Percentiles rank a stretch among this genome's conserved stretches.
Evolutionary conservation across 176 grass and related monocot genomes (phyloP).

Genomic region (Carex scoparia): DNA sequence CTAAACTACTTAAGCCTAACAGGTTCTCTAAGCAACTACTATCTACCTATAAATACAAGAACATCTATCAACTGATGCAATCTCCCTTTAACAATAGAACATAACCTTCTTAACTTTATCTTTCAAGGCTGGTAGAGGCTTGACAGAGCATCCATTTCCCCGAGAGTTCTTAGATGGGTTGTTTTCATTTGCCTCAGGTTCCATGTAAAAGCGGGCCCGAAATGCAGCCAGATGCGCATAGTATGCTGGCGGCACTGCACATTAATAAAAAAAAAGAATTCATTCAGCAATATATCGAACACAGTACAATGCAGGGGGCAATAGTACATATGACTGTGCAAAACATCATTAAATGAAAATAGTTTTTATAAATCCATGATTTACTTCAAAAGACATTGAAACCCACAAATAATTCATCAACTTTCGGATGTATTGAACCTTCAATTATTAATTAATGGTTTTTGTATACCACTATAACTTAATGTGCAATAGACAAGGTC

Average conservation of each 20-base stretch:
- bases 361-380: background rate
- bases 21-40: conserved; percentile 13
- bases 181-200: conserved; percentile 63
- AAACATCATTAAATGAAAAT: background rate
- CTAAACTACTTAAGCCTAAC: conserved; percentile 2
- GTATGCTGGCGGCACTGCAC: conserved; percentile 92
- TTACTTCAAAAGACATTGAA: background rate
- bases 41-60: conserved; percentile 48
- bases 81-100: conserved; percentile 84
- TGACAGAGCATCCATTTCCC: conserved; percentile 55
- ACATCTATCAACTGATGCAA: conserved; percentile 43
- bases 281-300: background rate
- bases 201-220: conserved; percentile 93
- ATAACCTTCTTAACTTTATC: conserved; percentile 99
- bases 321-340: background rate
- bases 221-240: conserved; percentile 96
- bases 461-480: background rate
- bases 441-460: background rate
- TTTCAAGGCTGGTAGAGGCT: conserved; percentile 82
- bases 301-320: background rate
- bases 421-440: background rate
- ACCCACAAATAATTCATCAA: background rate
- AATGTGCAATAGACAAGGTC: background rate
- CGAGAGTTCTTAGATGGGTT: conserved; percentile 43
- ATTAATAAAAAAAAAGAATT: background rate